Evolutionary conservation across 148 eudicot species (phyloP), one percentile per base, ranked within the genome.

Genomic region (Polygonum maritimum): DNA sequence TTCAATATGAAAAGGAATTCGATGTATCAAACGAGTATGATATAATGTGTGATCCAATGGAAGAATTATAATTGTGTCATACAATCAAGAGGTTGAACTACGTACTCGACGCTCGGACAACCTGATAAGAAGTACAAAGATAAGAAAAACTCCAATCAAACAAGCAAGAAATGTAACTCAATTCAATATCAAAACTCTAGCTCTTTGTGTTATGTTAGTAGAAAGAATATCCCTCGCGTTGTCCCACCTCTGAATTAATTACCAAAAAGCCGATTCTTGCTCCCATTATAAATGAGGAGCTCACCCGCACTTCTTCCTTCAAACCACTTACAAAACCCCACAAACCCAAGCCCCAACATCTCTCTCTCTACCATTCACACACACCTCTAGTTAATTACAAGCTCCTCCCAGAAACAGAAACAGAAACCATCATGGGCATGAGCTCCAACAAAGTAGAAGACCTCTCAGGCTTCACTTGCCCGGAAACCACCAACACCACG

Each of bases 391-490:
- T n/a, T n/a, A n/a, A n/a, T n/a, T n/a, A n/a, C n/a, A 49, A 49
- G 35, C 69, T 62, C 22, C 69, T 6, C n/a, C 16, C 55, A 49
- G 15, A 49, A 13, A 65, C 0, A 36, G 0, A 4, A 36, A 16
- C 36, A 8, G 1, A 3, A 14, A 16, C 3, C 1, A 69, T 62
- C 71, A 85, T 89, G 94, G 87, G 86, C 44, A 70, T 86, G 71
- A 88, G 85, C 80, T 83, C 94, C 4, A 91, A 87, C 83, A 81
- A 89, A 71, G 92, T 89, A 13, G 98, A 94, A 76, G 87, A 89
- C 71, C 72, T 81, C 78, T 80, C 96, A 51, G 87, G 55, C 71
- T 76, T 81, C 70, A 35, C 79, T 33, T 3, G 26, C 71, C 10
- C 54, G 5, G 78, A 74, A 4, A 52, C 39, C 12, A 71, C 9